These are phyloP conservation scores for Bruguiera parviflora DNA, from an alignment of 345 rosid genomes.

Conservation along the genomic window DNA sequence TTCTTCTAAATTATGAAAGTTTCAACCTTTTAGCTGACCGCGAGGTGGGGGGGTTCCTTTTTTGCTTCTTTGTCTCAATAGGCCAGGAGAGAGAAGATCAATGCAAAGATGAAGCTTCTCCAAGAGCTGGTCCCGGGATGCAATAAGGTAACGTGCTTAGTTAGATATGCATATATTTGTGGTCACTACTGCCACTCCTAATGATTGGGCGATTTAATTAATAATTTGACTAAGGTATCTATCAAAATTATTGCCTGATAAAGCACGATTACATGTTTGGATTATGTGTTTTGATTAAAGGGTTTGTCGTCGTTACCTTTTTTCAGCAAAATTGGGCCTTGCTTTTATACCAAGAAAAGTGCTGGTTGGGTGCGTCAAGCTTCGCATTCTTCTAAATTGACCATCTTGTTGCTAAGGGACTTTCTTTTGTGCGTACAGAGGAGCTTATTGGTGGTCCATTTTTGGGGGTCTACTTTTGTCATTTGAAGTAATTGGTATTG, in stretches of 20 bases:
- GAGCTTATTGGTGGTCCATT: constrained; percentile 32
- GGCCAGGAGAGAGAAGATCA: constrained; percentile 83
- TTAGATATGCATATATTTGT: constrained; percentile 5
- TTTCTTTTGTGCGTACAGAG: constrained; percentile 3
- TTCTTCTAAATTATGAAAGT: neutral
- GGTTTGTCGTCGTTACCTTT: constrained; percentile 49
- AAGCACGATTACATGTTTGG: constrained; percentile 30
- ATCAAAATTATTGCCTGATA: constrained; percentile 18
- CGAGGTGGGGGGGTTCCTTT: neutral
- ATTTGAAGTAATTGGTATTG: neutral
- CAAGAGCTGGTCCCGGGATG: constrained; percentile 88
- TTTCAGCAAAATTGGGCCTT: constrained; percentile 25
- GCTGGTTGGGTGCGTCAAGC: constrained; percentile 6
- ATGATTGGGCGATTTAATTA: constrained; percentile 33
- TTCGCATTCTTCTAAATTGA: constrained; percentile 33
- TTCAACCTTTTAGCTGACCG: neutral
- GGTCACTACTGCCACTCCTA: too few species aligned
- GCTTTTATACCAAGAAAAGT: constrained; percentile 37
- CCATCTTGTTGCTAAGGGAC: neutral
- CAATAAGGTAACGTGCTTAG: constrained; percentile 54
- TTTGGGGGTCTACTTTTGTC: constrained; percentile 43
- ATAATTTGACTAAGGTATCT: constrained; percentile 40
- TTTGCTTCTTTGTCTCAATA: neutral
- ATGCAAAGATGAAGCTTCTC: constrained; percentile 68
- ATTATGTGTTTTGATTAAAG: constrained; percentile 34